Base-by-base conservation (phyloP, 2,329 filamentous ascomycete genomes). In the Beauveria rudraprayagi region DNA sequence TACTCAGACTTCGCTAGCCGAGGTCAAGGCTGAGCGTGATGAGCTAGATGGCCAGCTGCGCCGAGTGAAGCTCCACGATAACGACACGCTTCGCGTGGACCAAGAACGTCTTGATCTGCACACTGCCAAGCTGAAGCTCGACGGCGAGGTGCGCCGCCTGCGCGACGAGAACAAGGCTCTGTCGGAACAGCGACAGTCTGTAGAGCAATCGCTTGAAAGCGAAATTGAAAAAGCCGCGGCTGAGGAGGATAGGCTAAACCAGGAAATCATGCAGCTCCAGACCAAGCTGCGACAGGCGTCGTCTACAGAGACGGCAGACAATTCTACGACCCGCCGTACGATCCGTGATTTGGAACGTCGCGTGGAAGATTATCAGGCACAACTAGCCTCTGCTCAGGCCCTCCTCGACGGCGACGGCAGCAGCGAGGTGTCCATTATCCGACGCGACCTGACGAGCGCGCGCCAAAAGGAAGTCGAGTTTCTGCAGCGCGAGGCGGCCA, bases 91-190 rank as follows among this genome's bases (percentile, higher is more conserved):
- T 66, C 81, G 80, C 14, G 71, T 88, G 51, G 87, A 90, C 65
- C 83, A 86, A 63, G 88, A 91, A 68, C 85, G 87, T 65, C 75
- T 88, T 51, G 86, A 90, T 59, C 76, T 91, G 26, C 84, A 86
- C 19, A 84, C 85, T 30, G 75, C 83, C n/a, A 88, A 87, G 69
- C 75, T 85, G 64, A 87, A 85, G 67, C 78, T 90, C 19, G 88
- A 91, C 64, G 81, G 77, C 63, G 88, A 91, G 67, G 76, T 89
- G 17, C 83, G 84, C 47, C 79, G 85, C 14, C 75, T 90, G 17
- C 83, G 78, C 56, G 84, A 88, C 9, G 87, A 91, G 69, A 87
- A 85, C 66, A 79, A 77, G 60, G 70, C 77, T 1, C 73, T 89
- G 43, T 63, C 76, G 14, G 80, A 85, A 61, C 80, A 86, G 63